Evolutionary conservation across 139 green algal species (phyloP).

Genomic region (Pleodorina starrii): DNA sequence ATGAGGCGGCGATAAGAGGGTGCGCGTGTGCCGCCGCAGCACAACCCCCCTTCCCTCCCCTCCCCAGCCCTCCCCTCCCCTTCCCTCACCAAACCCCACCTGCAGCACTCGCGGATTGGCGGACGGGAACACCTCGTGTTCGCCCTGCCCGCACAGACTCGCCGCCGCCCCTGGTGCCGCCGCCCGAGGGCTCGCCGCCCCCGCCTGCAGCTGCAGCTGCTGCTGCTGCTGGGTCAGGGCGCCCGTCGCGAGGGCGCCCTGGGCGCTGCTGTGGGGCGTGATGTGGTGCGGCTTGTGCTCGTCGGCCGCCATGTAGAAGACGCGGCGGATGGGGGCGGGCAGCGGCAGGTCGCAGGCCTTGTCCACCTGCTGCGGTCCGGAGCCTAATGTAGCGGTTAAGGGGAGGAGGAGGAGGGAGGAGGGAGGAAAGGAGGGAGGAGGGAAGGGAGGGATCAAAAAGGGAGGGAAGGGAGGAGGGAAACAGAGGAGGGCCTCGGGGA

Average conservation of each 20-base stretch:
- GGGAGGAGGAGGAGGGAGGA: neutral
- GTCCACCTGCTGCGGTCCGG: conserved; percentile 63
- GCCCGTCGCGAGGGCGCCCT: neutral
- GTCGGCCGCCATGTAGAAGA: conserved; percentile 94
- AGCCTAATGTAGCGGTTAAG: neutral
- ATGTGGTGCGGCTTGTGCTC: conserved; percentile 8
- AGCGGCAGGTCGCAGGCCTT: conserved; percentile 78
- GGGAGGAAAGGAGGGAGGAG: neutral
- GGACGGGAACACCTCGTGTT: conserved; percentile 89
- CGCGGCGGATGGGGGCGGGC: conserved; percentile 85
- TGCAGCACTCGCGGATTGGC: conserved; percentile 78
- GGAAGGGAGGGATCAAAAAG: neutral
- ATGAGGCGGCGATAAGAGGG: too few relatives aligned
- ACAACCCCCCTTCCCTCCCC: too few relatives aligned
- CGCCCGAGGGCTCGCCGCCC: too few relatives aligned
- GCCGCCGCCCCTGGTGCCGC: too few relatives aligned
- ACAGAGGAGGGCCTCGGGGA: neutral
- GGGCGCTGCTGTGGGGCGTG: too few relatives aligned
- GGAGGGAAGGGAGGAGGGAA: neutral
- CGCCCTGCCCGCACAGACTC: conserved; percentile 39
- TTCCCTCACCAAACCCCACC: too few relatives aligned
- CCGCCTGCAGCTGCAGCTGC: neutral
- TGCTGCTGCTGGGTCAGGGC: neutral
- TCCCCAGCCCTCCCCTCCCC: too few relatives aligned
- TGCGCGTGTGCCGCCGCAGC: too few relatives aligned